Conservation (phyloP, 768 basidiomycete genomes). For the Gelatoporia subvermispora region DNA sequence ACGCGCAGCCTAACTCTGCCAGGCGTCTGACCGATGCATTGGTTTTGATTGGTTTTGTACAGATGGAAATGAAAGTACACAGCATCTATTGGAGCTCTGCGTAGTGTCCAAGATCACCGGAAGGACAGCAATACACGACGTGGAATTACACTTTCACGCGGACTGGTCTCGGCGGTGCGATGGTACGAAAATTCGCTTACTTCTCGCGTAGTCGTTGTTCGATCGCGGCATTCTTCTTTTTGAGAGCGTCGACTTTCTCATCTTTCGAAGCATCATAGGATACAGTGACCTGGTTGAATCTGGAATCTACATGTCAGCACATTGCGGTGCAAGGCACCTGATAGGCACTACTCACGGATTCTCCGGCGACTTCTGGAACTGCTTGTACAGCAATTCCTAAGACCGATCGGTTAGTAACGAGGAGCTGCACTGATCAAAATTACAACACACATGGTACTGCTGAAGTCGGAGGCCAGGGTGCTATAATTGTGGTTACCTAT, state of each 20-base stretch:
- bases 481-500: conserved; percentile 31
- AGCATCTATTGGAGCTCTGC: not conserved
- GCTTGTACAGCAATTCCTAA: conserved; percentile 83
- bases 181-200: too few species aligned
- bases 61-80: not conserved
- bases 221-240: conserved; percentile 58
- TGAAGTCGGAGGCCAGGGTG: conserved; percentile 88
- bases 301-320: conserved; percentile 22
- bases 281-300: conserved; percentile 80
- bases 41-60: not conserved
- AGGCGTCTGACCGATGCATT: not conserved
- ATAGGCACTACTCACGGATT: conserved; percentile 70
- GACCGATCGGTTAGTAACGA: conserved; percentile 2
- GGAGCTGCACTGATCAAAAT: not conserved
- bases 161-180: too few species aligned
- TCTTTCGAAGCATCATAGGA: conserved; percentile 87
- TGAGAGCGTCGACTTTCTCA: conserved; percentile 73
- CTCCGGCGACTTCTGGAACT: conserved; percentile 95
- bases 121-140: not conserved
- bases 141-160: not conserved
- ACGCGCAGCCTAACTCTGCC: too few species aligned
- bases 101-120: not conserved
- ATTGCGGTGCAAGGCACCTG: not conserved
- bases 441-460: conserved; percentile 70
- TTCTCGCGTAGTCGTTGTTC: conserved; percentile 56